Base-by-base conservation (phyloP, 2,329 filamentous ascomycete species). In the Pezizomycotina sp. region DNA sequence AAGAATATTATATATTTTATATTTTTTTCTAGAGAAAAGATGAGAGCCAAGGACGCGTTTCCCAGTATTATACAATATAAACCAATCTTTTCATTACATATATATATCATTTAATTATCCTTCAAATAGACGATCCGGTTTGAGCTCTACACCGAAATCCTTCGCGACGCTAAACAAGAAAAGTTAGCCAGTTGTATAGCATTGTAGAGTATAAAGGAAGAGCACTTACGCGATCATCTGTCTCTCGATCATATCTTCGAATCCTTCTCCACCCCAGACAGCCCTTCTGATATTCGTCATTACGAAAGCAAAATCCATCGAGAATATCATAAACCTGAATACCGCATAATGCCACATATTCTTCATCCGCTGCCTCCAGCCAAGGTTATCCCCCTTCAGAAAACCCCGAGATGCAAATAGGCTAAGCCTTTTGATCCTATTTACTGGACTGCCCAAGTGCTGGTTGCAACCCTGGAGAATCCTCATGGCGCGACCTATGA, bases 391-490 rank as follows among this genome's bases (percentile, higher is more conserved):
- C 46, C 76, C 74, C 57, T 91, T 74, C 5, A 77, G 76, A n/a
- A 95, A 61, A 34, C 81, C 83, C 14, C 79, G 65, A 42, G 73
- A 80, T 1, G 43, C 43, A 2, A 40, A 35, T 6, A 40, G 16
- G 3, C 39, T 36, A n/a, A 34, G 38, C 25, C 39, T 83, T 61
- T 93, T 93, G 57, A 95, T 72, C 1, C 89, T 66, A 57, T 92
- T 84, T 27, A 92, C 82, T 0, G 84, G 84, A 1, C 75, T 81
- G 14, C 83, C 83, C 33, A 92, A 68, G 58, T 78, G 86, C 54
- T 92, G 82, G 55, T 92, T 92, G 58, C 92, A 91, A 4, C 76
- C 81, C 58, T 92, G 83, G 2, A 92, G 83, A 51, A 93, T 92
- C 34, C 84, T 72, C 64, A 92, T 71, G 56, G 92, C 92, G 24